Evolutionary conservation across 257 asterid species (phyloP).

Genomic region (Salvia hispanica): DNA sequence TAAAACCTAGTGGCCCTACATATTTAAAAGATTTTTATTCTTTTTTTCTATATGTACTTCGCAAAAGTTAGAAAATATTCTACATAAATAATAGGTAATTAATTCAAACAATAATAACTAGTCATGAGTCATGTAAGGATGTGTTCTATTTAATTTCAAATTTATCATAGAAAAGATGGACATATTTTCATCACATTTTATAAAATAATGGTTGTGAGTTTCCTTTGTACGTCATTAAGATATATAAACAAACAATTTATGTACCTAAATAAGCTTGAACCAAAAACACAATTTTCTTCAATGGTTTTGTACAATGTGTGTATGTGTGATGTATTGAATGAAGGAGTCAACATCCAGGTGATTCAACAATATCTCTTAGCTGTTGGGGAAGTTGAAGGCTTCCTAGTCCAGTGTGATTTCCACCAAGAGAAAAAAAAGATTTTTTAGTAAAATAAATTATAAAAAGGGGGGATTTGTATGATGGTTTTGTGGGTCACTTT

Average conservation of each 20-base stretch:
- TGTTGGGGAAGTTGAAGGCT: constrained; percentile 38
- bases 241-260: no score
- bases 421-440: constrained; percentile 39
- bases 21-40: constrained; percentile 23
- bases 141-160: no score
- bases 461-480: constrained; percentile 18
- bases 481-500: constrained; percentile 49
- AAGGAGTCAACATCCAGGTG: constrained; percentile 60
- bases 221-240: no score
- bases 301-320: background rate
- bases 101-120: constrained; percentile 15
- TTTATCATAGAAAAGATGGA: no score
- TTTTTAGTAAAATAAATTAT: constrained; percentile 6
- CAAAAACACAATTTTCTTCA: no score
- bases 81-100: background rate
- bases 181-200: no score
- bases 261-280: no score
- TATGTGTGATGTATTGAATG: constrained; percentile 15
- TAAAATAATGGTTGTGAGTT: no score
- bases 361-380: constrained; percentile 56
- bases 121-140: background rate
- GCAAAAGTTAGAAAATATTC: background rate
- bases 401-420: constrained; percentile 37
- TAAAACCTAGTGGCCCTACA: constrained; percentile 28
- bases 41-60: background rate